phyloP scores from a whole-genome alignment of 352 stramenopile species.

The Globisporangium iwayamae region DNA sequence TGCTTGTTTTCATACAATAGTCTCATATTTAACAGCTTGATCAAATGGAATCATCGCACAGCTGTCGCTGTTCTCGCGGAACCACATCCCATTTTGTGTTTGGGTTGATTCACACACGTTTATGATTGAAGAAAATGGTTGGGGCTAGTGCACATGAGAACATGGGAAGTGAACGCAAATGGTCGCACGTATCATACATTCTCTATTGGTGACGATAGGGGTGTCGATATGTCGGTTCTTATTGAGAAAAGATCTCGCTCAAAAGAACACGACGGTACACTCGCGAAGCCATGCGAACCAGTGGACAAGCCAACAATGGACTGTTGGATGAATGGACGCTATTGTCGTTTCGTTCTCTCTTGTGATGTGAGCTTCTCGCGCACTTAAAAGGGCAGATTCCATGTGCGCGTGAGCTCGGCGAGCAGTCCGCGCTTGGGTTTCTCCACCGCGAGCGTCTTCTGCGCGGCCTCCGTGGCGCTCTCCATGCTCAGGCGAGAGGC shows the following conservation, averaged over 20 bases:
- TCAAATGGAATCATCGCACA: constrained; percentile 6
- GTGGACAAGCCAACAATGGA: too few species aligned
- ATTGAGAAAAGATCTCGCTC: too few species aligned
- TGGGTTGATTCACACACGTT: too few species aligned
- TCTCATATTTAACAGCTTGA: constrained; percentile 6
- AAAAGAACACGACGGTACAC: too few species aligned
- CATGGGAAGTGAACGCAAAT: too few species aligned
- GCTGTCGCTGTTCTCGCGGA: background rate
- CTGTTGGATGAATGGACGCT: background rate
- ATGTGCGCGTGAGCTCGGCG: constrained; percentile 18
- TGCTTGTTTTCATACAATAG: constrained; percentile 1
- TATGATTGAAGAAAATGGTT: too few species aligned
- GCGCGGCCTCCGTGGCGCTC: background rate
- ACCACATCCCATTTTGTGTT: too few species aligned
- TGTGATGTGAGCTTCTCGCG: background rate
- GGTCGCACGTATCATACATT: too few species aligned
- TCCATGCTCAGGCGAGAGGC: constrained; percentile 18
- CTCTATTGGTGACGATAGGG: too few species aligned
- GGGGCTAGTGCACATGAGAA: too few species aligned
- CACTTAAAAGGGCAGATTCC: constrained; percentile 15
- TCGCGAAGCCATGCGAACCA: too few species aligned
- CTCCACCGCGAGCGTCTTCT: background rate
- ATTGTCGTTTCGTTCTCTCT: background rate
- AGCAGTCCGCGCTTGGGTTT: constrained; percentile 10
- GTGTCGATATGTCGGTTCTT: too few species aligned